phyloP scores from a whole-genome alignment of 768 basidiomycete genomes.

The Tephrocybe rancida region DNA sequence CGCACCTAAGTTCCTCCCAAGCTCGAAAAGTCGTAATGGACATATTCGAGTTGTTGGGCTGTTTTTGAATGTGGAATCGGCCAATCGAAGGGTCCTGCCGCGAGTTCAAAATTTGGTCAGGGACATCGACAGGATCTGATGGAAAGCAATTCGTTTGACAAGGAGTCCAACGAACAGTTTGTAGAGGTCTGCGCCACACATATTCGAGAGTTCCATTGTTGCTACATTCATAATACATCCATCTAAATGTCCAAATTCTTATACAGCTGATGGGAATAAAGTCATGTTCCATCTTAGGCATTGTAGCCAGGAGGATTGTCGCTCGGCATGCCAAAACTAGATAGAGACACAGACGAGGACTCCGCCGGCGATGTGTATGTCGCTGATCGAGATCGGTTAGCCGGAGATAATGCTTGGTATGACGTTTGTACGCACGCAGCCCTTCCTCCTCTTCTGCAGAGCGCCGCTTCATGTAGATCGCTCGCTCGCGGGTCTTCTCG shows the following conservation, averaged over 20 bases:
- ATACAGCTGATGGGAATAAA: constrained; percentile 5
- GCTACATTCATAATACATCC: constrained; percentile 6
- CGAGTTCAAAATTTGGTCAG: no score
- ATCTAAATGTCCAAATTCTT: constrained; percentile 7
- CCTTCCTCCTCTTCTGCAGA: constrained; percentile 58
- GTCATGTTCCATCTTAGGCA: constrained; percentile 19
- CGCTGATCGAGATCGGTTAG: constrained; percentile 29
- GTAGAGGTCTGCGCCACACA: neutral
- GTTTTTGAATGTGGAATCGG: no score
- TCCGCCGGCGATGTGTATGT: constrained; percentile 48
- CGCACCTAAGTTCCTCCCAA: no score
- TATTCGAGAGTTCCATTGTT: neutral
- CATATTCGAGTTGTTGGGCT: no score
- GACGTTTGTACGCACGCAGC: constrained; percentile 51
- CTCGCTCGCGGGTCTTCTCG: constrained; percentile 77
- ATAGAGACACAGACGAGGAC: constrained; percentile 42
- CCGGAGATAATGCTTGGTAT: neutral
- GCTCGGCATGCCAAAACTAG: constrained; percentile 42
- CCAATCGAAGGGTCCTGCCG: no score
- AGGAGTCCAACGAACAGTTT: no score
- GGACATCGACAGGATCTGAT: no score
- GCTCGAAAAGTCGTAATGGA: no score
- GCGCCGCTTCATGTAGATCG: constrained; percentile 75
- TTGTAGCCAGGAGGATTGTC: constrained; percentile 59
- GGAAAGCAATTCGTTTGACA: no score